Conservation (phyloP, 345 rosid species). For the Firmiana major region DNA sequence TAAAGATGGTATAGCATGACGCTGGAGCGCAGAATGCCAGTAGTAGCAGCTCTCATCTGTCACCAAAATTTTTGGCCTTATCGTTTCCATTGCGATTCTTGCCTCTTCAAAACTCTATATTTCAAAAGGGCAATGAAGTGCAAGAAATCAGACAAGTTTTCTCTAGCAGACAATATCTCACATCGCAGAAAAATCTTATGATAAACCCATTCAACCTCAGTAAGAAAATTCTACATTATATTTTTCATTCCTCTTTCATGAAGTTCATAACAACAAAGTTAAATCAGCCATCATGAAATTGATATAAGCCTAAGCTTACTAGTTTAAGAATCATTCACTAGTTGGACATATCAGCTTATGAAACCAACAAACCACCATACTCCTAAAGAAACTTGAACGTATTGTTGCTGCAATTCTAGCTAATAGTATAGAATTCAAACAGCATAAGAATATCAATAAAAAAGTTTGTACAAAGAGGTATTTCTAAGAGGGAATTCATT, state of each 20-base stretch:
- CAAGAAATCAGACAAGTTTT: not conserved
- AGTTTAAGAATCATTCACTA: not conserved
- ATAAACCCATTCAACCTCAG: not conserved
- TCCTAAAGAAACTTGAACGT: not conserved
- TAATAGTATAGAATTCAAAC: not conserved
- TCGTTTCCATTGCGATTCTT: slow-evolving; percentile 44
- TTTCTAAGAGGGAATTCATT: too few species aligned
- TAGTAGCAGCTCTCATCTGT: slow-evolving; percentile 53
- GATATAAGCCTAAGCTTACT: not conserved
- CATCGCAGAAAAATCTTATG: not conserved
- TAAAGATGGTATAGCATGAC: slow-evolving; percentile 42
- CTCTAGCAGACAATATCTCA: not conserved
- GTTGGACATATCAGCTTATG: not conserved
- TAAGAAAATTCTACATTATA: not conserved
- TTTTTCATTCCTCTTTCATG: not conserved
- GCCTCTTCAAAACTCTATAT: slow-evolving; percentile 73
- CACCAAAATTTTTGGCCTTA: slow-evolving; percentile 60
- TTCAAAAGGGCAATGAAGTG: not conserved
- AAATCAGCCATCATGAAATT: not conserved
- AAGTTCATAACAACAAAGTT: not conserved
- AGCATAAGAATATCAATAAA: too few species aligned
- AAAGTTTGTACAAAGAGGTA: too few species aligned
- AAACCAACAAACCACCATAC: not conserved
- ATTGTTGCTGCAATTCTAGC: not conserved
- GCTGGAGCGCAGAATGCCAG: slow-evolving; percentile 40